These are phyloP conservation scores for Paramyrothecium roridum DNA, from an alignment of 2,329 filamentous ascomycete species.

Conservation along the genomic window DNA sequence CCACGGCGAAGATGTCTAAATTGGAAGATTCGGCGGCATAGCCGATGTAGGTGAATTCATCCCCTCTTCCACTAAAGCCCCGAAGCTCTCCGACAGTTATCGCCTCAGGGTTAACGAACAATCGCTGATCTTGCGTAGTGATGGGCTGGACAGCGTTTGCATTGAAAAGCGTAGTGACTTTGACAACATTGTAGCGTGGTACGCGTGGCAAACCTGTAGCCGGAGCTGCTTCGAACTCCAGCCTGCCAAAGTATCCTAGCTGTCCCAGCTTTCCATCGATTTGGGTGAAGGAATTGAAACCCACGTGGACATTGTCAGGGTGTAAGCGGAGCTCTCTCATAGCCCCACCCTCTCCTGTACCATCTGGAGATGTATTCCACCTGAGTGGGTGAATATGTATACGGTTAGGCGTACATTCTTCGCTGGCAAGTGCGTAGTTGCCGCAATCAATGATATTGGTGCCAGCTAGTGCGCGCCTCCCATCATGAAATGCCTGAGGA, in stretches of 20 bases:
- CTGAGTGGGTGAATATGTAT: slow-evolving; percentile 36
- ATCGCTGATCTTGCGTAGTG: slow-evolving; percentile 16
- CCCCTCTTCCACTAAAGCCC: slow-evolving; percentile 37
- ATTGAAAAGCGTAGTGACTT: slow-evolving; percentile 30
- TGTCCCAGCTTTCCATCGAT: slow-evolving; percentile 11
- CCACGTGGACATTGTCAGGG: slow-evolving; percentile 39
- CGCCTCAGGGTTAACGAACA: slow-evolving; percentile 24
- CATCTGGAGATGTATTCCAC: slow-evolving; percentile 27
- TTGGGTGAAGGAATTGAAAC: slow-evolving; percentile 33
- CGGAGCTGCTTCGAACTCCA: slow-evolving; percentile 35
- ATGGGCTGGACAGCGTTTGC: slow-evolving; percentile 16
- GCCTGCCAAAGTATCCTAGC: slow-evolving; percentile 30
- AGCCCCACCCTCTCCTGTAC: slow-evolving; percentile 22
- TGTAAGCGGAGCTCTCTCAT: slow-evolving; percentile 42
- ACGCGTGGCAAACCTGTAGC: slow-evolving; percentile 20
- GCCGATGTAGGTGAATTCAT: slow-evolving; percentile 39
- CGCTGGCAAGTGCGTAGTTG: slow-evolving; percentile 23
- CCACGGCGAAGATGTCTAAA: slow-evolving; percentile 39
- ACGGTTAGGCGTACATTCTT: slow-evolving; percentile 31
- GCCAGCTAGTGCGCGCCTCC: slow-evolving; percentile 30
- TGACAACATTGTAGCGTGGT: slow-evolving; percentile 35
- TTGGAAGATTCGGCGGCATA: slow-evolving; percentile 37
- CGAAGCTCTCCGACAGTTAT: slow-evolving; percentile 39
- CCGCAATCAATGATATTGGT: slow-evolving; percentile 34
- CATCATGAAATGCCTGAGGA: slow-evolving; percentile 38